Evolutionary conservation across 1,284 basidiomycete genomes (phyloP).

Genomic region (Apiotrichum porosum): DNA sequence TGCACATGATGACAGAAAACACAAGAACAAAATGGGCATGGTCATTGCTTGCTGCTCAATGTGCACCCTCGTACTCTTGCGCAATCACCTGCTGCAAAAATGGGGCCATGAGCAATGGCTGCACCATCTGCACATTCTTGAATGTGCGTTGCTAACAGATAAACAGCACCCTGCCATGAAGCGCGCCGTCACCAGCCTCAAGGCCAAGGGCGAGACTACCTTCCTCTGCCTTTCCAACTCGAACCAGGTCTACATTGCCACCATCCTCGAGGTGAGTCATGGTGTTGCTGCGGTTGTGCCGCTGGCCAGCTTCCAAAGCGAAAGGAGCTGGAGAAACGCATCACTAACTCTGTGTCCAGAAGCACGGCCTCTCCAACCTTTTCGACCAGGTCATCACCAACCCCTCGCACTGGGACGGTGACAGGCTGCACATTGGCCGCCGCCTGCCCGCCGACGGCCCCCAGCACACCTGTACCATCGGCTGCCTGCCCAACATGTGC

Average conservation of each 20-base stretch:
- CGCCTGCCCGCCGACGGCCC: slow-evolving; percentile 68
- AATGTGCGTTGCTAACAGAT: too few relatives aligned
- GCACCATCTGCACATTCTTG: too few relatives aligned
- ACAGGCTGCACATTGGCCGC: slow-evolving; percentile 71
- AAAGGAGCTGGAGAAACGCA: background rate
- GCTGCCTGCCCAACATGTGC: slow-evolving; percentile 97
- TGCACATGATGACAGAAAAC: too few relatives aligned
- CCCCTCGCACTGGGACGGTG: slow-evolving; percentile 74
- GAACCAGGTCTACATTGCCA: slow-evolving; percentile 85
- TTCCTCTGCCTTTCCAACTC: slow-evolving; percentile 92
- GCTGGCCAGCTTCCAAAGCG: background rate
- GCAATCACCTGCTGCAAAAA: too few relatives aligned
- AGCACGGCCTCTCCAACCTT: slow-evolving; percentile 63
- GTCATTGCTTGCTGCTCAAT: background rate
- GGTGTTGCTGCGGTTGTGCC: background rate
- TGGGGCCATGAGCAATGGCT: too few relatives aligned
- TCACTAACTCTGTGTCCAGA: slow-evolving; percentile 8
- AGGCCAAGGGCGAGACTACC: slow-evolving; percentile 60
- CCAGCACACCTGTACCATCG: slow-evolving; percentile 80
- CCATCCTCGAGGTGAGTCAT: slow-evolving; percentile 67
- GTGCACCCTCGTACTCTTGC: too few relatives aligned
- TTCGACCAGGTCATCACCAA: slow-evolving; percentile 91
- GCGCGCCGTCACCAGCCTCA: slow-evolving; percentile 73
- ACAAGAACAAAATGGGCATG: too few relatives aligned
- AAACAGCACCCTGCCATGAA: slow-evolving; percentile 96